These are phyloP conservation scores for Monosporascus sp. DNA, from an alignment of 2,329 filamentous ascomycete genomes.

Conservation along the genomic window DNA sequence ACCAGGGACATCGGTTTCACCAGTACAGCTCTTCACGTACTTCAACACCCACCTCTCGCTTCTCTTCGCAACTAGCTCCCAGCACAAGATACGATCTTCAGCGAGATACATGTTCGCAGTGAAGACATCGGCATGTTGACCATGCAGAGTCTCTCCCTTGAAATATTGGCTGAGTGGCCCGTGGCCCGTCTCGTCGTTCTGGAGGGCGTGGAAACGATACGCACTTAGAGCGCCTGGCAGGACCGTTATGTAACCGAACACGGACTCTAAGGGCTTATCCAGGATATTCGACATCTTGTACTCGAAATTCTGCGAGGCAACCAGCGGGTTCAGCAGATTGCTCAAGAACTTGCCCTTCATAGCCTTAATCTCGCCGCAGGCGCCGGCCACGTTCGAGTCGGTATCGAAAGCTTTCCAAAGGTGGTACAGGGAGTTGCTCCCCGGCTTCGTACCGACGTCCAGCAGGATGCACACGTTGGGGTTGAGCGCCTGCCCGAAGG, in stretches of 20 bases:
- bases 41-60: constrained; percentile 96
- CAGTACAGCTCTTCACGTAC: constrained; percentile 93
- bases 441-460: constrained; percentile 91
- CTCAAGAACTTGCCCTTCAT: constrained; percentile 84
- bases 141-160: constrained; percentile 89
- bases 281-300: constrained; percentile 99
- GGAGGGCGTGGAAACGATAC: constrained; percentile 88
- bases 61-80: constrained; percentile 93
- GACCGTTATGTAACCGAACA: constrained; percentile 96
- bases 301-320: constrained; percentile 97
- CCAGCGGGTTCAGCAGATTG: constrained; percentile 85
- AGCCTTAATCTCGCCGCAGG: constrained; percentile 97
- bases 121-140: constrained; percentile 86
- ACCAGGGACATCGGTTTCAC: constrained; percentile 97
- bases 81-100: constrained; percentile 93
- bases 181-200: constrained; percentile 93
- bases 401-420: constrained; percentile 98
- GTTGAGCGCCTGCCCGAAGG: constrained; percentile 85
- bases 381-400: constrained; percentile 94
- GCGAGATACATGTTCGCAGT: constrained; percentile 99
- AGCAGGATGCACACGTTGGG: constrained; percentile 96
- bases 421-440: constrained; percentile 87
- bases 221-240: constrained; percentile 97
- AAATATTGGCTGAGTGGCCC: constrained; percentile 97
- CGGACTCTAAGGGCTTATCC: constrained; percentile 94